Base-by-base conservation (phyloP, 208 protist species). In the Acanthamoeba culbertsoni region DNA sequence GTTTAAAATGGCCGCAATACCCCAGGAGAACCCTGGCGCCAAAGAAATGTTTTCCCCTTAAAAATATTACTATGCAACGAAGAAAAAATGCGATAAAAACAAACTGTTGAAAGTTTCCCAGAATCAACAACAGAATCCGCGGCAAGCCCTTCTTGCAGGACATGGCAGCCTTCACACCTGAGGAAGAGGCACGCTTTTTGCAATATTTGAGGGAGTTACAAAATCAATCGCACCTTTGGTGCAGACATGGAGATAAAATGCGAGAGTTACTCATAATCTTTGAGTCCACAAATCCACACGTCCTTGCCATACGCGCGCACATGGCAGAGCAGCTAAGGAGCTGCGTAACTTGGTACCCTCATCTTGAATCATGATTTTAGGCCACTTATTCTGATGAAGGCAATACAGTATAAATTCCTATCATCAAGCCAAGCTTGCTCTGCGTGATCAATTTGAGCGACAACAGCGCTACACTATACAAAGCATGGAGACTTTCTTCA, bases 201-300 rank as follows among this genome's bases (percentile, higher is more conserved):
- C n/a, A n/a, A n/a, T n/a, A n/a, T n/a, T n/a, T n/a, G n/a, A n/a
- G n/a, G n/a, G n/a, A n/a, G n/a, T n/a, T n/a, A n/a, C 43, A 90
- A 40, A n/a, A 43, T 45, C 26, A 90, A 33, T 26, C 28, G 12
- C 82, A 90, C 82, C 28, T 90, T 12, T 90, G 82, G 82, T 90
- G 82, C 82, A 0, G 20, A 14, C 51, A 90, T 37, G n/a, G 28
- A 14, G 23, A 40, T 2, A 71, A 68, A 26, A 90, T 90, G 33
- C 35, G 55, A 16, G 57, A 62, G 31, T 48, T 90, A 16, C 51
- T 90, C 6, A 71, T 71, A 4, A 23, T 90, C 65, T 45, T 90
- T 4, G 82, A 90, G 45, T 71, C 82, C 8, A n/a, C 4, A 2
- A 31, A 51, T 10, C 20, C 12, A 16, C 20, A 2, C 10, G 12